Conservation (phyloP, 1,139 yeast species). For the Debaryomyces sp. region DNA sequence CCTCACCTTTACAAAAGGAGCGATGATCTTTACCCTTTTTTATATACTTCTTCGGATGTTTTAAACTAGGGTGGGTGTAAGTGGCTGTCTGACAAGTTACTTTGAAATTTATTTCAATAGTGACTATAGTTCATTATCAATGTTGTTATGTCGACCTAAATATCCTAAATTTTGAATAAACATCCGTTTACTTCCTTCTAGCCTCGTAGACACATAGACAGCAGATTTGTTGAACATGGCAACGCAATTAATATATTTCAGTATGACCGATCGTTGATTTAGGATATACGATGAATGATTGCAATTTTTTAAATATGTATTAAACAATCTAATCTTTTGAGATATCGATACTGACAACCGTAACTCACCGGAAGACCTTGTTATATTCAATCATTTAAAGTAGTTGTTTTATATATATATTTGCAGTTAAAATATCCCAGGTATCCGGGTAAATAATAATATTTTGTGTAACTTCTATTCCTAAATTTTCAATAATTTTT, state of each 20-base stretch:
- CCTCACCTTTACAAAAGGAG: slow-evolving; percentile 60
- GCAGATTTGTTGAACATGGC: background rate
- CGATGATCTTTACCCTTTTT: slow-evolving; percentile 98
- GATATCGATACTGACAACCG: too few species aligned
- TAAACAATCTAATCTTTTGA: too few species aligned
- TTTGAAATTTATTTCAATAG: slow-evolving; percentile 11
- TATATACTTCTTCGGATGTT: slow-evolving; percentile 89
- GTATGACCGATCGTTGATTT: background rate
- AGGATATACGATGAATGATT: background rate
- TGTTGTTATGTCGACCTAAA: slow-evolving; percentile 20
- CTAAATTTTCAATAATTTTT: slow-evolving; percentile 7
- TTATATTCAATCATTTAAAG: background rate
- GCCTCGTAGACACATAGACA: background rate
- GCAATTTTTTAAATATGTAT: too few species aligned
- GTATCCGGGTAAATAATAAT: slow-evolving; percentile 1
- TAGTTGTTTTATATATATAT: background rate
- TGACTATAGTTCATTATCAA: slow-evolving; percentile 15
- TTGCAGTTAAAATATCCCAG: background rate
- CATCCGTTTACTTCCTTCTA: background rate
- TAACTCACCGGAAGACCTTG: too few species aligned
- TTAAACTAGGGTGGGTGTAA: slow-evolving; percentile 88
- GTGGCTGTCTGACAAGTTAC: slow-evolving; percentile 99
- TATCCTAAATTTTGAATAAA: slow-evolving; percentile 8
- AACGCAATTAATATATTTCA: background rate
- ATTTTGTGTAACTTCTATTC: slow-evolving; percentile 1